Conservation (phyloP, 176 grass and related monocot genomes). For the Zoysia japonica region DNA sequence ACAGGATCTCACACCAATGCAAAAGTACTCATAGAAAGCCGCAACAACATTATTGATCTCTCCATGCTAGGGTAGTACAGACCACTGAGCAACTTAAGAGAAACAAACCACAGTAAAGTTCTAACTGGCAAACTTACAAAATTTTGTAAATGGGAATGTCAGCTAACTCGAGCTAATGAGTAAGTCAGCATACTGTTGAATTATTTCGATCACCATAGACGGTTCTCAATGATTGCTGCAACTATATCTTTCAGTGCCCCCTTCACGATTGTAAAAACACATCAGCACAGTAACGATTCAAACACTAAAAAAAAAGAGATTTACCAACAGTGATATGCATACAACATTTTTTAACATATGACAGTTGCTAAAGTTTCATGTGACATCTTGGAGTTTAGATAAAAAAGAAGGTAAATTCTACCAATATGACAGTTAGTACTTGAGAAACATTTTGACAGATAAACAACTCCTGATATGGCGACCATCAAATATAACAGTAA, state of each 20-base stretch:
- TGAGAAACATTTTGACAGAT: neutral
- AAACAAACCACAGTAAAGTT: too few relatives aligned
- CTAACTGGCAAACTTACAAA: neutral
- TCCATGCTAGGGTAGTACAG: neutral
- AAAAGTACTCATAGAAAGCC: neutral
- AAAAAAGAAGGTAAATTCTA: conserved; percentile 2
- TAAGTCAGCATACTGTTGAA: neutral
- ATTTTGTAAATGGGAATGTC: neutral
- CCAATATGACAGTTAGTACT: neutral
- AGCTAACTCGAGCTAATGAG: neutral
- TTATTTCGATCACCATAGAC: conserved; percentile 51
- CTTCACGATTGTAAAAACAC: conserved; percentile 28
- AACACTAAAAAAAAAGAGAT: neutral
- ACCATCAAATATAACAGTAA: neutral
- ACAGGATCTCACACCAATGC: neutral
- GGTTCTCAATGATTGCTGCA: conserved; percentile 59
- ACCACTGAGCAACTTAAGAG: neutral
- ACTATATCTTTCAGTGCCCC: conserved; percentile 67
- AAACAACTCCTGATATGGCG: neutral
- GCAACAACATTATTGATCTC: neutral
- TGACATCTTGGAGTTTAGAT: neutral
- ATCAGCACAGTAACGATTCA: conserved; percentile 5
- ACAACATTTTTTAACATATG: neutral
- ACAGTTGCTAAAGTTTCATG: neutral
- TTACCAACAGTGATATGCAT: neutral